Percentiles rank a stretch among this genome's conserved stretches.
Conservation (phyloP, 441 rosid species). For the Bruguiera hainesii region DNA sequence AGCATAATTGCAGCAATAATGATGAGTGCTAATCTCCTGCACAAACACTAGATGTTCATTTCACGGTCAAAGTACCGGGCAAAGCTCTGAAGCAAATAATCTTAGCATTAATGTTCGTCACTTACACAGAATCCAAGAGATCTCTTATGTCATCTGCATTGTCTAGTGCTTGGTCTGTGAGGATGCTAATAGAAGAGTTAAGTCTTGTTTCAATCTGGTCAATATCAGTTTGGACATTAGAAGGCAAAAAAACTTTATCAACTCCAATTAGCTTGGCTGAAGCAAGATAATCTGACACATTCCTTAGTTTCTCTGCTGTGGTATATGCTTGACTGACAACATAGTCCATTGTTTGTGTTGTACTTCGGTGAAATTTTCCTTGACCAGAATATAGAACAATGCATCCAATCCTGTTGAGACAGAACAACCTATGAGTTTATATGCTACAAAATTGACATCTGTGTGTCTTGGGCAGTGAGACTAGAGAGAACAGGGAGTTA, state of each 20-base stretch:
- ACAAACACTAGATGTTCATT: conserved; percentile 16
- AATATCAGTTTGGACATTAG: conserved; percentile 70
- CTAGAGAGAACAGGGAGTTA: conserved; percentile 19
- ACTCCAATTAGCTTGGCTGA: conserved; percentile 68
- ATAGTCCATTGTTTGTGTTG: conserved; percentile 58
- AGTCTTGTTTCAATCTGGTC: conserved; percentile 69
- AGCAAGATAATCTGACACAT: conserved; percentile 61
- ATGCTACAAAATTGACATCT: neutral
- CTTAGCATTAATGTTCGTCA: neutral
- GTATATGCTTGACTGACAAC: conserved; percentile 70
- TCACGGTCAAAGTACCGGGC: neutral
- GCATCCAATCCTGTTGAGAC: conserved; percentile 66
- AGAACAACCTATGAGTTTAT: conserved; percentile 8
- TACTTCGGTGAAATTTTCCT: conserved; percentile 58
- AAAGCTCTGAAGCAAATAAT: conserved; percentile 1
- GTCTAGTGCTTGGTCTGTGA: conserved; percentile 45
- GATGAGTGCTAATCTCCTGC: conserved; percentile 68
- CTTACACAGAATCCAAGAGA: conserved; percentile 71
- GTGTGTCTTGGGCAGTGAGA: neutral
- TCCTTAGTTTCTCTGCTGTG: conserved; percentile 50
- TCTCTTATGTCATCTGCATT: conserved; percentile 54
- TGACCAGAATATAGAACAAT: conserved; percentile 74
- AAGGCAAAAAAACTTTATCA: conserved; percentile 65
- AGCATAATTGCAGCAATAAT: conserved; percentile 74
- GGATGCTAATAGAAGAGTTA: conserved; percentile 46